Base-by-base conservation (phyloP, 1,139 yeast species). In the Candida sanyaensis region DNA sequence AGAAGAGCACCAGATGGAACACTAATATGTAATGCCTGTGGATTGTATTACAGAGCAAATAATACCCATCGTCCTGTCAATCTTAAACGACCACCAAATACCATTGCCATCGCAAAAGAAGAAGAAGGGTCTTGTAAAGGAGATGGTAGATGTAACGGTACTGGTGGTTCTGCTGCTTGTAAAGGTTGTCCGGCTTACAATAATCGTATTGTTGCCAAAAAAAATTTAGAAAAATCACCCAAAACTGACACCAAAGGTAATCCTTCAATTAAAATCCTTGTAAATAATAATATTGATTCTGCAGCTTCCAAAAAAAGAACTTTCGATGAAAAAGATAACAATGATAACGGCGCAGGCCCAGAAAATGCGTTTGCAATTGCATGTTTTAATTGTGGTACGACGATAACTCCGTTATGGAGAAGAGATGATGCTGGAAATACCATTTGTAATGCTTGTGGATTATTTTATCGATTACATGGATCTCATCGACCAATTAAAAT, bases 361-460 rank as follows among this genome's bases (percentile, higher is more conserved):
- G 67, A 69, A 21, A 79, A 71, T 44, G 71, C 80, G 28, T 69
- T 83, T 48, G 87, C 86, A 2, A 81, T 86, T 27, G 89, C 92
- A 0, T 88, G 96, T 63, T 85, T 78, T 57, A 89, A 89, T 68
- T 89, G 96, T 68, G 84, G 82, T 9, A 86, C 93, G 17, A 87
- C 93, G 6, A 86, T 88, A 54, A 89, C 96, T 0, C 96, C 96
- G 0, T 71, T 89, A 12, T 89, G 96, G 96, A 75, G 96, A 60
- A 72, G 96, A 55, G 92, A 88, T 58, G 90, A 84, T 51, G 77
- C 75, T 6, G 96, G 96, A 0, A 83, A 86, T 55, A 85, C 93
- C 32, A 87, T 88, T 33, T 89, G 96, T 71, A 89, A 89, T 61
- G 96, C 96, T 0, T 88, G 96, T 68, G 96, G 96, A 1, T 71